A percentile compares a stretch with the other conserved stretches of the same genome.
phyloP scores from a whole-genome alignment of 2,329 filamentous ascomycete species.

The Trichoderma polysporum region DNA sequence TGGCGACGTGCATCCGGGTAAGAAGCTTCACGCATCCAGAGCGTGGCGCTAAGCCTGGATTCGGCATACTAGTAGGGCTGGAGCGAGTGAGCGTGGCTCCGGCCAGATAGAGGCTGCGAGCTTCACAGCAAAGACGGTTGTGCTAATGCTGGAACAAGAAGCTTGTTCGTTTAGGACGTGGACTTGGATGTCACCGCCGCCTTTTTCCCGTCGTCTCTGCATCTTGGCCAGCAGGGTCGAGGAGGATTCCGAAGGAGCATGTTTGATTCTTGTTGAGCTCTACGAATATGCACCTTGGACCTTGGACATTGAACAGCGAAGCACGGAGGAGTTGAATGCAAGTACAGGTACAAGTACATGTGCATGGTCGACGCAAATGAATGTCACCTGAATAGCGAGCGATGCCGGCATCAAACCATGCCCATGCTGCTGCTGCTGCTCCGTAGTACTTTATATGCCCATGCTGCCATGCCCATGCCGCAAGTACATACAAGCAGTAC shows the following conservation, averaged over 20 bases:
- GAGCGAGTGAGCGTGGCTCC: too few relatives aligned
- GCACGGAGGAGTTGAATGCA: background rate
- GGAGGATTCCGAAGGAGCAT: too few relatives aligned
- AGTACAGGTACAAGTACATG: background rate
- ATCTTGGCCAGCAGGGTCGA: background rate
- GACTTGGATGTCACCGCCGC: background rate
- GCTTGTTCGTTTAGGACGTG: background rate
- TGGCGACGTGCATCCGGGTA: conserved; percentile 14
- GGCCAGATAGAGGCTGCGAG: too few relatives aligned
- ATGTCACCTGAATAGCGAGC: conserved; percentile 16
- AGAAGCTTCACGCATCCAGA: conserved; percentile 10
- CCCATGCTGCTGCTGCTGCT: background rate
- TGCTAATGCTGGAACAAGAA: conserved; percentile 14
- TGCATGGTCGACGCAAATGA: background rate
- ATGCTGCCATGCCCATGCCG: background rate
- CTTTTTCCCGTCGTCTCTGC: background rate
- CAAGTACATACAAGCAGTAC: too few relatives aligned
- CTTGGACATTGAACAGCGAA: too few relatives aligned
- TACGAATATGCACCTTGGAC: too few relatives aligned
- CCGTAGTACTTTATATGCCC: too few relatives aligned
- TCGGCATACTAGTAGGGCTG: background rate
- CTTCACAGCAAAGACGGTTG: background rate
- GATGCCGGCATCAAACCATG: background rate
- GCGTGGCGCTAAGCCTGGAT: conserved; percentile 9
- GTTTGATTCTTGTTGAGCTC: too few relatives aligned